phyloP scores from a whole-genome alignment of 1,139 yeast genomes.

The Taphrina flavorubra region DNA sequence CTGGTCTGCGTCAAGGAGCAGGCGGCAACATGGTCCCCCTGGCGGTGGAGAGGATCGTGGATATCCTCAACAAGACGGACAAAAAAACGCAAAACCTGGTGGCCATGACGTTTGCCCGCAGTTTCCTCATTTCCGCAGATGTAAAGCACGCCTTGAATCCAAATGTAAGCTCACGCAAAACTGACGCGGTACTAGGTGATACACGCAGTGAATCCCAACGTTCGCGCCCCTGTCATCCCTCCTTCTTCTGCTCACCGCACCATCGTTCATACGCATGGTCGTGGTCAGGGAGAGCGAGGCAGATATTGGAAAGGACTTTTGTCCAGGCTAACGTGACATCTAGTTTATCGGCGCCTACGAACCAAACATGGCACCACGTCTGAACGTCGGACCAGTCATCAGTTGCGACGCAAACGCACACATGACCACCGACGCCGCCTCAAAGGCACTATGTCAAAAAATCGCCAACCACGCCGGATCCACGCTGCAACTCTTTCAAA shows the following conservation, averaged over 20 bases:
- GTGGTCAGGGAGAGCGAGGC: background rate
- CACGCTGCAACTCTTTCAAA: slow-evolving; percentile 62
- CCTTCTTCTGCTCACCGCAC: background rate
- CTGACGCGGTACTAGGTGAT: slow-evolving; percentile 30
- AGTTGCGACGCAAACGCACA: slow-evolving; percentile 78
- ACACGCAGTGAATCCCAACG: slow-evolving; percentile 41
- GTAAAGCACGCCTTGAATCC: slow-evolving; percentile 97
- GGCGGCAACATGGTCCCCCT: slow-evolving; percentile 85
- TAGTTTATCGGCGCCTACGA: slow-evolving; percentile 63
- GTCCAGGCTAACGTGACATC: no score
- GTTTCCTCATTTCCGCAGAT: slow-evolving; percentile 88
- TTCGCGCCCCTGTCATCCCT: background rate
- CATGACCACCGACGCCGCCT: slow-evolving; percentile 79
- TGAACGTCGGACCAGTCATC: slow-evolving; percentile 74
- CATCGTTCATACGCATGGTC: background rate
- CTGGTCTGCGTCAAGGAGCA: slow-evolving; percentile 92
- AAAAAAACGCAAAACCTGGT: slow-evolving; percentile 51
- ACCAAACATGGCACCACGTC: slow-evolving; percentile 75
- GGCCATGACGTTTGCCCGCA: slow-evolving; percentile 58
- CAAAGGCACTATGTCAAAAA: slow-evolving; percentile 68
- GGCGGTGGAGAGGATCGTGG: slow-evolving; percentile 69
- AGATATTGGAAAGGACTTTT: no score
- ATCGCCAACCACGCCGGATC: slow-evolving; percentile 65
- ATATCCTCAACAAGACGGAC: slow-evolving; percentile 60
- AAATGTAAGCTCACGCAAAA: slow-evolving; percentile 55